Evolutionary conservation across 495 filamentous ascomycete species (phyloP), one percentile per base, ranked within the genome.

Genomic region (Podospora australis): DNA sequence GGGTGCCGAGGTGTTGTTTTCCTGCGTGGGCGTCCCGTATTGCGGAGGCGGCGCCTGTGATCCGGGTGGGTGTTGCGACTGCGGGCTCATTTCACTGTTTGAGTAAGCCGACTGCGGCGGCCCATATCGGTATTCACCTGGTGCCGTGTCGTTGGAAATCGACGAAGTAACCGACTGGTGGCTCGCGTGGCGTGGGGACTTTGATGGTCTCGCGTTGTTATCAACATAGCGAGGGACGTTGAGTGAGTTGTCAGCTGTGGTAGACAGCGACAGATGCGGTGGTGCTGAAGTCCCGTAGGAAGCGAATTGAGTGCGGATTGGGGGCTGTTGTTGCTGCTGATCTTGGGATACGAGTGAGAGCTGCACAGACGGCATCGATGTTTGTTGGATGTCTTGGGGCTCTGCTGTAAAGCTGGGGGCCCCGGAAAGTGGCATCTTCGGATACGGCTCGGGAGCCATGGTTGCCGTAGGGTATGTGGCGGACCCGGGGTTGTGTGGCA

Each of bases 181-280:
- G 59, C 64, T 70, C n/a, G 61, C 64, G 52, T 77, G 74, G 14
- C 76, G 66, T 7, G 76, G 73, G 44, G 68, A 74, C 55, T 79
- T 79, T 36, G 72, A 58, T 14, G 76, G 76, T 11, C 76, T 69
- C 11, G 75, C 73, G 52, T 79, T 78, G 46, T 59, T 70, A 54
- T 77, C 73, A 23, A 78, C 65, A 54, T 74, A 76, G 44, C 71
- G 63, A 19, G 68, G 66, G 25, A 72, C 60, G 53, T 65, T 70
- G 47, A 74, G 61, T 29, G 62, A 60, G 55, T 59, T 60, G 55
- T 68, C 60, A 4, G 64, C 55, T 10, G 70, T 65, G 5, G 68
- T 65, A 13, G 70, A 56, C 19, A 71, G 60, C n/a, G 69, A 66
- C 22, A 72, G 59, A 30, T 74, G 71, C 14, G 67, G 62, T 16